phyloP scores from a whole-genome alignment of 306 rosid species.

The Hippophae tibetana region DNA sequence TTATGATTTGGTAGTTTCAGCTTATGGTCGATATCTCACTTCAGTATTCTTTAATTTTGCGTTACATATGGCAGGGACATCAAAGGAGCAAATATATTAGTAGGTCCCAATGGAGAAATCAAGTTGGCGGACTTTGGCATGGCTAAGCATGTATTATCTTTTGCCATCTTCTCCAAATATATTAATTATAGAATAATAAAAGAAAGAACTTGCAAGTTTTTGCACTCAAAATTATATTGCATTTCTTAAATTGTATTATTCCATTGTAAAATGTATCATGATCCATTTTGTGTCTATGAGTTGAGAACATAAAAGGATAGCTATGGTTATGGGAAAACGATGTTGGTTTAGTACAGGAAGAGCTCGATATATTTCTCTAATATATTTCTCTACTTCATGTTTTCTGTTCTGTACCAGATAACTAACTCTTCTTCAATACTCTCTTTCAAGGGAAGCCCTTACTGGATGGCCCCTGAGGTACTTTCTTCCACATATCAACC shows the following conservation, averaged over 20 bases:
- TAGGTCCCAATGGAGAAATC: slow-evolving; percentile 87
- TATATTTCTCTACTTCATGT: neutral
- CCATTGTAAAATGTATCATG: no score
- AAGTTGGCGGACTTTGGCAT: slow-evolving; percentile 99
- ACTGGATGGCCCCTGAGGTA: slow-evolving; percentile 99
- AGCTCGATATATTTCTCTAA: no score
- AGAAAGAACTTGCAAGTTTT: neutral
- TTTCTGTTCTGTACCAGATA: slow-evolving; percentile 43
- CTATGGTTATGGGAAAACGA: no score
- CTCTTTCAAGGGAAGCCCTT: slow-evolving; percentile 98
- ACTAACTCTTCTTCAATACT: slow-evolving; percentile 68
- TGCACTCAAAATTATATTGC: neutral
- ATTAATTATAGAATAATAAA: slow-evolving; percentile 18
- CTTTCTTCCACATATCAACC: slow-evolving; percentile 1
- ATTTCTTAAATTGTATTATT: neutral
- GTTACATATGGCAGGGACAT: slow-evolving; percentile 70
- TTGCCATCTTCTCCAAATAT: slow-evolving; percentile 19
- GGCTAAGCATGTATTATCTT: slow-evolving; percentile 77
- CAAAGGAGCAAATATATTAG: slow-evolving; percentile 96
- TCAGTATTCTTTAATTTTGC: neutral
- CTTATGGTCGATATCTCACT: slow-evolving; percentile 5
- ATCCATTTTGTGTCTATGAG: no score
- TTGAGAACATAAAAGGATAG: no score
- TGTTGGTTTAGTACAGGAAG: no score
- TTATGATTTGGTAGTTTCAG: neutral